These are phyloP conservation scores for Zymoseptoria tritici DNA, from an alignment of 2,329 filamentous ascomycete species.

Conservation along the genomic window DNA sequence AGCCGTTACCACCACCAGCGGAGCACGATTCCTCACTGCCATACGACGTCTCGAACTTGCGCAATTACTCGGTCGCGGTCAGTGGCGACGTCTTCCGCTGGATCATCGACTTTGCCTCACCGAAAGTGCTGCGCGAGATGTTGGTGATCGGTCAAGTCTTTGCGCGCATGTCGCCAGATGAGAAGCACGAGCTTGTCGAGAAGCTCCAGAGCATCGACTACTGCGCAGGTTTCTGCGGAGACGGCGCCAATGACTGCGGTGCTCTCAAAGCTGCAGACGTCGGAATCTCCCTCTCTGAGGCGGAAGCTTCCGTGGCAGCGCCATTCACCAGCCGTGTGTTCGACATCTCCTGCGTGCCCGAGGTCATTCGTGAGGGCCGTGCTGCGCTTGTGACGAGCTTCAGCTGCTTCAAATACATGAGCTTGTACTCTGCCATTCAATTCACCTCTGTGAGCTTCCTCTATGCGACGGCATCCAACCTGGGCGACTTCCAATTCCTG, in stretches of 20 bases:
- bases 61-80: constrained; percentile 82
- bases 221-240: constrained; percentile 90
- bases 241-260: constrained; percentile 95
- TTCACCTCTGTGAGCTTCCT: constrained; percentile 96
- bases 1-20: constrained; percentile 64
- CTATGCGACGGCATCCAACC: constrained; percentile 85
- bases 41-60: constrained; percentile 71
- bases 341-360: constrained; percentile 90
- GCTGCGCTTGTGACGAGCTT: constrained; percentile 97
- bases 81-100: constrained; percentile 93
- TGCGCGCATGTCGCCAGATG: constrained; percentile 96
- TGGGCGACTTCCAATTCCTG: constrained; percentile 96
- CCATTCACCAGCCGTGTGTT: constrained; percentile 94
- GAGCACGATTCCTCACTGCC: constrained; percentile 76
- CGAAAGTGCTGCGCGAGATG: constrained; percentile 76
- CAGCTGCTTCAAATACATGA: constrained; percentile 99
- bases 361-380: constrained; percentile 86
- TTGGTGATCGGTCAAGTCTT: constrained; percentile 88
- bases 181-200: constrained; percentile 95
- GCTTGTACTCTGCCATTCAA: constrained; percentile 96
- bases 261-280: constrained; percentile 96
- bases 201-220: constrained; percentile 96
- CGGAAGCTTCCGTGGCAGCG: constrained; percentile 95
- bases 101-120: constrained; percentile 83
- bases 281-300: constrained; percentile 92